Evolutionary conservation across 2,329 filamentous ascomycete genomes (phyloP).

Genomic region (Aspergillus ochraceoroseus): DNA sequence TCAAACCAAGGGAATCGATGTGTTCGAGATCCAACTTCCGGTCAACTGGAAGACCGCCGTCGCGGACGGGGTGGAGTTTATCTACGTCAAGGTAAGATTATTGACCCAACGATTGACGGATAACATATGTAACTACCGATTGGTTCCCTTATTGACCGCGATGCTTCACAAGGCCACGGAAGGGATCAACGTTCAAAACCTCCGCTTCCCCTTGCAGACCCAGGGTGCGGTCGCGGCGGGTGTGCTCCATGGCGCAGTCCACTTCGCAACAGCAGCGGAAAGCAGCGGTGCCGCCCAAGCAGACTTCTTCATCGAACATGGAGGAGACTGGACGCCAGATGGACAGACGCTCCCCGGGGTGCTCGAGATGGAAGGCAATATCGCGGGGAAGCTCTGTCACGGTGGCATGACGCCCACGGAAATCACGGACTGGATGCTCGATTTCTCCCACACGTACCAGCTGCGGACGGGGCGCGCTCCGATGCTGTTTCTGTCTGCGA

Average conservation of each 20-base stretch:
- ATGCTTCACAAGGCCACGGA: slow-evolving; percentile 3
- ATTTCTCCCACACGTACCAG: slow-evolving; percentile 10
- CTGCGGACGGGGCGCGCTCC: slow-evolving; percentile 4
- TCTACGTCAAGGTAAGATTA: slow-evolving; percentile 6
- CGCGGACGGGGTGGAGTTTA: slow-evolving; percentile 5
- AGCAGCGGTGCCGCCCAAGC: slow-evolving; percentile 14
- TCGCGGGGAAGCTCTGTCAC: slow-evolving; percentile 13
- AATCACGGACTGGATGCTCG: slow-evolving; percentile 14
- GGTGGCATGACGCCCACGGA: slow-evolving; percentile 9
- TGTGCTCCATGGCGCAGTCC: slow-evolving; percentile 9
- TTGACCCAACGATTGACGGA: neutral
- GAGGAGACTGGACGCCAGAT: slow-evolving; percentile 13
- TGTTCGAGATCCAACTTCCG: slow-evolving; percentile 8
- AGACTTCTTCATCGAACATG: slow-evolving; percentile 10
- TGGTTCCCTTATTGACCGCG: neutral
- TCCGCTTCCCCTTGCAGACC: slow-evolving; percentile 2
- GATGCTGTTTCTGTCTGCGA: slow-evolving; percentile 11
- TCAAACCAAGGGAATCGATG: slow-evolving; percentile 5
- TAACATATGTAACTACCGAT: neutral
- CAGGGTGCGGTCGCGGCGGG: neutral
- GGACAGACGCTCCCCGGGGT: slow-evolving; percentile 10
- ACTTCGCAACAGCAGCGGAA: slow-evolving; percentile 10
- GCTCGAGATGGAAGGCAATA: slow-evolving; percentile 16
- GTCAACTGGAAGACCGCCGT: slow-evolving; percentile 7
- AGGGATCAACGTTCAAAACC: slow-evolving; percentile 1